Conservation (phyloP, 1,139 yeast genomes). For the Suhomyces bokatorum region DNA sequence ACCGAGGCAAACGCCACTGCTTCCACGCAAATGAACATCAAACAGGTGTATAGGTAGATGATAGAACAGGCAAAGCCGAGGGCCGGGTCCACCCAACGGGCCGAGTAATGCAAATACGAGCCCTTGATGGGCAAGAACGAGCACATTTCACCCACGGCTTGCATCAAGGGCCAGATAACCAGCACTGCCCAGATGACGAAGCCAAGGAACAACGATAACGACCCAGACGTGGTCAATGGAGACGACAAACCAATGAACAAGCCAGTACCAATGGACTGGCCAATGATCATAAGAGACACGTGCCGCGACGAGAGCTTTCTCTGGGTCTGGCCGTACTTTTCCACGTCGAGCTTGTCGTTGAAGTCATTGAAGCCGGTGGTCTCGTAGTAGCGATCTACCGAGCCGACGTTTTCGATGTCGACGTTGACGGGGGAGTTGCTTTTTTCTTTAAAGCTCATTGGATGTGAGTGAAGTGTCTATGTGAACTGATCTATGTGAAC, state of each 20-base stretch:
- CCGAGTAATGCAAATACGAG: conserved; percentile 37
- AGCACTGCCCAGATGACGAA: conserved; percentile 36
- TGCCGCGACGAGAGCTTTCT: conserved; percentile 47
- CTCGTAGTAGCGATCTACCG: conserved; percentile 16
- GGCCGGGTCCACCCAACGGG: conserved; percentile 43
- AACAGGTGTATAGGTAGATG: conserved; percentile 37
- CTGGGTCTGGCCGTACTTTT: conserved; percentile 36
- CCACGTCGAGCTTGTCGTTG: conserved; percentile 31
- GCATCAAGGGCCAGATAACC: conserved; percentile 44
- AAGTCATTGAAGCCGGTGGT: conserved; percentile 32
- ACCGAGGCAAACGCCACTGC: conserved; percentile 38
- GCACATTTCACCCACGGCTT: conserved; percentile 43
- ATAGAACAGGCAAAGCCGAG: conserved; percentile 41
- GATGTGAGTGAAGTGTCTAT: too few relatives aligned
- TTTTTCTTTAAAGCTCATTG: conserved; percentile 1
- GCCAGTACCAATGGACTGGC: conserved; percentile 55
- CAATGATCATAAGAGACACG: conserved; percentile 50
- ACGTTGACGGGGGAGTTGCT: conserved; percentile 10
- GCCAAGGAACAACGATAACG: conserved; percentile 39
- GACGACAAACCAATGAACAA: conserved; percentile 39
- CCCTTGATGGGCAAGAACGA: conserved; percentile 43
- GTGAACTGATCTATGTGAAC: too few relatives aligned
- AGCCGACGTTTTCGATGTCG: conserved; percentile 28
- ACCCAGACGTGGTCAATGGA: conserved; percentile 38
- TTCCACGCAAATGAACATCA: conserved; percentile 42